Evolutionary conservation across 345 rosid species (phyloP).

Genomic region (Brassica napus): DNA sequence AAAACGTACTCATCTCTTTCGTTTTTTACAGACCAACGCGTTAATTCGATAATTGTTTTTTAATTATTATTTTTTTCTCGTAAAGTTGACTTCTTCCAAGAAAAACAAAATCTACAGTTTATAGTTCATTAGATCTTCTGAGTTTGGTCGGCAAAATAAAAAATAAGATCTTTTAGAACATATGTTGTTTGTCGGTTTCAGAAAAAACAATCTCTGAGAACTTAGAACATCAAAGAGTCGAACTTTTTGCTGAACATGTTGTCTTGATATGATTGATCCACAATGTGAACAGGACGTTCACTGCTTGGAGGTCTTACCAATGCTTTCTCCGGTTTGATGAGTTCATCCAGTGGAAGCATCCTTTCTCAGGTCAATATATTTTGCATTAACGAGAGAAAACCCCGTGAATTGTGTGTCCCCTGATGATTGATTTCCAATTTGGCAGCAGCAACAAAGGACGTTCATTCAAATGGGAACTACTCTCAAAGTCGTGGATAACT

Average conservation of each 20-base stretch:
- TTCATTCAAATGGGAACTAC: constrained; percentile 90
- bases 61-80: not conserved
- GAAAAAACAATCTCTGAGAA: not conserved
- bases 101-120: not conserved
- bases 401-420: not conserved
- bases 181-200: not conserved
- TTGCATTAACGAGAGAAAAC: not conserved
- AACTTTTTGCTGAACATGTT: not conserved
- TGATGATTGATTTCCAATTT: constrained; percentile 14
- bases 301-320: constrained; percentile 49
- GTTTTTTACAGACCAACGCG: not conserved
- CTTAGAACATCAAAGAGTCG: not conserved
- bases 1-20: not conserved
- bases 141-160: not conserved
- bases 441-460: constrained; percentile 54
- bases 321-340: constrained; percentile 25
- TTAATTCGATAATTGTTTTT: not conserved
- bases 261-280: not conserved
- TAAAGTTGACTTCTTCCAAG: constrained; percentile 4
- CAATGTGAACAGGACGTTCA: constrained; percentile 37
- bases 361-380: constrained; percentile 47
- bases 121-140: not conserved
- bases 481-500: constrained; percentile 84
- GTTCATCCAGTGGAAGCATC: constrained; percentile 13
- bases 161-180: not conserved